Evolutionary conservation across 805 yeast genomes (phyloP), one percentile per base, ranked within the genome.

Genomic region (Suhomyces prunicola): DNA sequence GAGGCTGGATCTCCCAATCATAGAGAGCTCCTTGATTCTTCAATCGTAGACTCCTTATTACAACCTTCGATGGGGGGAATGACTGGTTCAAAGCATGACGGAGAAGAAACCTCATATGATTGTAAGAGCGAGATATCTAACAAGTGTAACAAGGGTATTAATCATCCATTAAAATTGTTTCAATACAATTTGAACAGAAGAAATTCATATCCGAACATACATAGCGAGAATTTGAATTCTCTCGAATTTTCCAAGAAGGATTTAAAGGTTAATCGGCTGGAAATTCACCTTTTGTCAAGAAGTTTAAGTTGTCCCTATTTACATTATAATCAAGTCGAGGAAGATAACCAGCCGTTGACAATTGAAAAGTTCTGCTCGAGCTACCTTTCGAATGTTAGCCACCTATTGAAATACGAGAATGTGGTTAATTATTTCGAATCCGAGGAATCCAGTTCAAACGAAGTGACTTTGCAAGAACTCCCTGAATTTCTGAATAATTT

Each of bases 171-270:
- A 24, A 26, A 49, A 47, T 36, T 44, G 19, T 58, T 63, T 48
- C 60, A 54, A 13, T 31, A 44, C 15, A 44, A 46, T 8, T 60
- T 71, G 56, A 68, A 67, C 51, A 55, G 79, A 31, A 62, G 79
- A 48, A 71, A 65, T 51, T 73, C 78, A 1, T 72, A 35, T 45
- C 78, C 79, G 1, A 60, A 57, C n/a, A 22, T 47, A 5, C 22
- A 29, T 22, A 67, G 64, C 23, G 50, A 53, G 15, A 68, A 65
- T 50, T 48, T 69, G 10, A 60, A 60, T 23, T 47, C 59, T 6
- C 46, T 66, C 12, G 70, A 63, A 45, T 59, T 51, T n/a, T 44
- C 56, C 3, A 57, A 55, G 17, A 53, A 53, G 39, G 56, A 54
- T 2, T 36, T 33, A 4, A 33, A 13, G 23, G 23, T 35, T 29